Conservation (phyloP, 2,329 filamentous ascomycete species). For the Clarireedia paspali region DNA sequence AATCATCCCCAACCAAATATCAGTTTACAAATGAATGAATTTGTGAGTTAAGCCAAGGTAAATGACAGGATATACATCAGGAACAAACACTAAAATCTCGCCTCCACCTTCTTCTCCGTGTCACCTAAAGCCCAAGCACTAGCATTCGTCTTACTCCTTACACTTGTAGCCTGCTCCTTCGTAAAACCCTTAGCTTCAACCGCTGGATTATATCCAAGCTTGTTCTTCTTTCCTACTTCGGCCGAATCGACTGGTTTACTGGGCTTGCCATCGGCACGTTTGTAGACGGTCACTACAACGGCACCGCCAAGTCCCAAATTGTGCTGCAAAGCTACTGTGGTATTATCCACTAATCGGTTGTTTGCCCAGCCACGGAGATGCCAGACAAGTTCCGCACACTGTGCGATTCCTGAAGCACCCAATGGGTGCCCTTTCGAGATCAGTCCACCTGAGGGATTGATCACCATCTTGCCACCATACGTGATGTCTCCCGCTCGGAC, state of each 20-base stretch:
- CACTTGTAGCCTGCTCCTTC: constrained; percentile 59
- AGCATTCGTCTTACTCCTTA: constrained; percentile 58
- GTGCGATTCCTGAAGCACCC: constrained; percentile 87
- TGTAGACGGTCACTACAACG: constrained; percentile 84
- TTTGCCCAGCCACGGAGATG: constrained; percentile 94
- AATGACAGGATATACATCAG: no score
- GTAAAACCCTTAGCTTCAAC: constrained; percentile 86
- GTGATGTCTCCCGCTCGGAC: constrained; percentile 84
- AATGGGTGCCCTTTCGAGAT: constrained; percentile 96
- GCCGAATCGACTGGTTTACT: constrained; percentile 54
- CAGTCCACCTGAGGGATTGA: constrained; percentile 90
- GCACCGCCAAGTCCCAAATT: constrained; percentile 90
- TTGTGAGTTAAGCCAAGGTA: no score
- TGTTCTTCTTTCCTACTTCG: constrained; percentile 57
- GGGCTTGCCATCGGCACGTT: constrained; percentile 69
- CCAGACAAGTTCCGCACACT: constrained; percentile 93
- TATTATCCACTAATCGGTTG: constrained; percentile 66
- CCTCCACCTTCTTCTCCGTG: constrained; percentile 63
- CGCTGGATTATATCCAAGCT: constrained; percentile 85
- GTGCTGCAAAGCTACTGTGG: constrained; percentile 74
- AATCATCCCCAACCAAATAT: no score
- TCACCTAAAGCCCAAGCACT: constrained; percentile 76
- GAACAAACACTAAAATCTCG: constrained; percentile 45
- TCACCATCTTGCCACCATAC: constrained; percentile 67
- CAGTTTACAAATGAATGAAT: no score